Evolutionary conservation across 2,329 filamentous ascomycete species (phyloP).

Genomic region (Xylaria multiplex): DNA sequence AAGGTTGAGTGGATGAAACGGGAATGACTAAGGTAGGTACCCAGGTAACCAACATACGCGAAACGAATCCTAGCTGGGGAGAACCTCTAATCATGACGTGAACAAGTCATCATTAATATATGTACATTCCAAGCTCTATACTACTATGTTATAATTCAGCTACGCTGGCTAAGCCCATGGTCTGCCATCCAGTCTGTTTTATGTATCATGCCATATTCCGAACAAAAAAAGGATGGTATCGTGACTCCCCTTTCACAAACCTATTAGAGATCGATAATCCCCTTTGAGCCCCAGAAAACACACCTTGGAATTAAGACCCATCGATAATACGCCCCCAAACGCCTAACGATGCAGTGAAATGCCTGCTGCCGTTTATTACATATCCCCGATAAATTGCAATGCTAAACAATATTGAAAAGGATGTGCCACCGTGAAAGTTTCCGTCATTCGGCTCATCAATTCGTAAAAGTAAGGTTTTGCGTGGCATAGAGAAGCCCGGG

Average conservation of each 20-base stretch:
- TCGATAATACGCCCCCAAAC: conserved; percentile 28
- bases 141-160: conserved; percentile 19
- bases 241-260: conserved; percentile 4
- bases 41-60: no score
- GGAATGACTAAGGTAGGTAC: conserved; percentile 9
- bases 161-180: background rate
- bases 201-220: conserved; percentile 21
- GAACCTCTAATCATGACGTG: background rate
- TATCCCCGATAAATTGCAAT: conserved; percentile 9
- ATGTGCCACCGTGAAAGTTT: background rate
- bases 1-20: conserved; percentile 10
- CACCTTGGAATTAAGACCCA: conserved; percentile 7
- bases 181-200: conserved; percentile 1
- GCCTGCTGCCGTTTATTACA: conserved; percentile 7
- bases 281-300: background rate
- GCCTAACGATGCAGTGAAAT: conserved; percentile 27
- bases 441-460: conserved; percentile 9
- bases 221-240: conserved; percentile 12
- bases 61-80: background rate
- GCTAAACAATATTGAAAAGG: conserved; percentile 12
- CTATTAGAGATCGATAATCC: conserved; percentile 3
- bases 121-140: conserved; percentile 11
- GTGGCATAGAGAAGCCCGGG: background rate
- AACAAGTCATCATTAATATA: background rate
- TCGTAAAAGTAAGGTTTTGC: conserved; percentile 12